phyloP scores from a whole-genome alignment of 345 rosid genomes.

The Acer saccharum region DNA sequence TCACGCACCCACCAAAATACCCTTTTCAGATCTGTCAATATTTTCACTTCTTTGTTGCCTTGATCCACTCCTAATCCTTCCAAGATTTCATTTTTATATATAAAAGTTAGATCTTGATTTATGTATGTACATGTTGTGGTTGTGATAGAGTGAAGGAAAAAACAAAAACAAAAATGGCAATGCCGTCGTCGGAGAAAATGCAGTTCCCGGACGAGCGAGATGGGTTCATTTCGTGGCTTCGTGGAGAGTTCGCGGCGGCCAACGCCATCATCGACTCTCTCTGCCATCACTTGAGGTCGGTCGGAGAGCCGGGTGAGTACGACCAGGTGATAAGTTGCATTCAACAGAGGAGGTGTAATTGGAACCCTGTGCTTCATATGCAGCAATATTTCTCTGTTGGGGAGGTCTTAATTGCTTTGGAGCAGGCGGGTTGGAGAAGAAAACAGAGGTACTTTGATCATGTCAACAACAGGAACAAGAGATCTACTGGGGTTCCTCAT shows the following conservation, averaged over 20 bases:
- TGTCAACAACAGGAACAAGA: conserved; percentile 53
- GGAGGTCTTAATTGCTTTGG: conserved; percentile 59
- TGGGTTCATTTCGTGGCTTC: conserved; percentile 79
- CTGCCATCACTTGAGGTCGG: conserved; percentile 59
- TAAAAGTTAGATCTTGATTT: not conserved
- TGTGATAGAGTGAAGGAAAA: not conserved
- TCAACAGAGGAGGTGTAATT: conserved; percentile 75
- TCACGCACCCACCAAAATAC: conserved; percentile 14
- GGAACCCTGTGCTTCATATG: conserved; percentile 80
- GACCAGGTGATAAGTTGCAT: conserved; percentile 54
- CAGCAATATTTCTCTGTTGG: conserved; percentile 72
- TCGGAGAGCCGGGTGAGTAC: conserved; percentile 78
- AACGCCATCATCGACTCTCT: conserved; percentile 85
- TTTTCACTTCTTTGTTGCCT: not conserved
- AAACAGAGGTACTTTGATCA: conserved; percentile 65
- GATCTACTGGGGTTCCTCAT: conserved; percentile 31
- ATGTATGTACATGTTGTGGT: not conserved
- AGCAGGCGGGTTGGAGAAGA: conserved; percentile 63
- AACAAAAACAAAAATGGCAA: conserved; percentile 47
- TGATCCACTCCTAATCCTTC: not conserved
- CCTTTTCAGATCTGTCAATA: conserved; percentile 41
- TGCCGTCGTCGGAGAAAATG: conserved; percentile 77
- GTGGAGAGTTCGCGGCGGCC: conserved; percentile 92
- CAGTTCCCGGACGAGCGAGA: conserved; percentile 84
- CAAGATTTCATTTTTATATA: conserved; percentile 11